Conservation (phyloP, 371 early-diverging fungal genomes). For the Haplosporangium sp. region DNA sequence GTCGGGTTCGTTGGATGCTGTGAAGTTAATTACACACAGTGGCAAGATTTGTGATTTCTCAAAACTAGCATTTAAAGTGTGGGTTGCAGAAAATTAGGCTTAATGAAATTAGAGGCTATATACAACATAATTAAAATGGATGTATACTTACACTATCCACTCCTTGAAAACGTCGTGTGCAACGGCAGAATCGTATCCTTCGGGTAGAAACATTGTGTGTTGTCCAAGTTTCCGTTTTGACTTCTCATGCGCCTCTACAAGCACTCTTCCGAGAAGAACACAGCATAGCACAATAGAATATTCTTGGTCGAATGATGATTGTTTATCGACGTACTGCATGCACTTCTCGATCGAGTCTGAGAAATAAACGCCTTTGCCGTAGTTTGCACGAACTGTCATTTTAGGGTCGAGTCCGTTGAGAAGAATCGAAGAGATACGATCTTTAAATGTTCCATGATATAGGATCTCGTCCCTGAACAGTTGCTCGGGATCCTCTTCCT, state of each 20-base stretch:
- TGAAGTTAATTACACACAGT: conserved; percentile 50
- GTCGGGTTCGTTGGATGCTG: conserved; percentile 32
- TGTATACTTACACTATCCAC: conserved; percentile 47
- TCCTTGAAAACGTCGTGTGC: conserved; percentile 41
- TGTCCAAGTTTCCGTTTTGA: conserved; percentile 8
- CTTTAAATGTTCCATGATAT: conserved; percentile 39
- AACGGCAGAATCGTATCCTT: conserved; percentile 33
- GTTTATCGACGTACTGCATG: conserved; percentile 48
- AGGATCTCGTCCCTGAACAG: conserved; percentile 43
- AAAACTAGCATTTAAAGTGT: conserved; percentile 13
- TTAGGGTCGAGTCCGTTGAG: conserved; percentile 44
- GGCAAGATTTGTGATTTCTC: conserved; percentile 53
- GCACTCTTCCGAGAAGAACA: conserved; percentile 36
- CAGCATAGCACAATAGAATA: conserved; percentile 46
- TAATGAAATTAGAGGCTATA: neutral
- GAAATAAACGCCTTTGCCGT: conserved; percentile 48
- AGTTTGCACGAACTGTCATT: conserved; percentile 36
- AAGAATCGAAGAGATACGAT: conserved; percentile 30
- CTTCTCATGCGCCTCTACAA: conserved; percentile 36
- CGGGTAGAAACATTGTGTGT: conserved; percentile 26
- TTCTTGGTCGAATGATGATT: conserved; percentile 30
- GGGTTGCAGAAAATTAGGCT: neutral
- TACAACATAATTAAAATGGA: neutral
- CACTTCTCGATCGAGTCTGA: conserved; percentile 54
- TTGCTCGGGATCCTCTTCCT: conserved; percentile 25